Conservation (phyloP, 345 rosid species). For the Citrus trifoliata region DNA sequence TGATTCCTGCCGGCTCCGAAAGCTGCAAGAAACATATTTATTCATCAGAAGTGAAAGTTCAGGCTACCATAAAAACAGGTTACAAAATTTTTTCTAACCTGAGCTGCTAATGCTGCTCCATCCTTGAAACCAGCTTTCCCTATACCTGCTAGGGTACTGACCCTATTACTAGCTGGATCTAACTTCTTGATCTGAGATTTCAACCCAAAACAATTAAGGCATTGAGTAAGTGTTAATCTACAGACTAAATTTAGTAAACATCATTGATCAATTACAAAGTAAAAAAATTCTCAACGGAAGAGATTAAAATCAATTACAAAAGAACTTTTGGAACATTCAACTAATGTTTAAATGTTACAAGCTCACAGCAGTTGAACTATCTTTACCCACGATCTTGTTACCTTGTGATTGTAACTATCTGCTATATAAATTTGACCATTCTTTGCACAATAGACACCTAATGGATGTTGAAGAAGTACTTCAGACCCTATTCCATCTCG, state of each 20-base stretch:
- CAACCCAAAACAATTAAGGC: conserved; percentile 8
- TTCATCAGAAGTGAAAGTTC: conserved; percentile 8
- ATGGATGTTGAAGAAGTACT: conserved; percentile 91
- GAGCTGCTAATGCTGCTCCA: conserved; percentile 64
- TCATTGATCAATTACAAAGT: neutral
- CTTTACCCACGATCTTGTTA: conserved; percentile 5
- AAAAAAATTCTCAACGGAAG: neutral
- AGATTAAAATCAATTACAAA: neutral
- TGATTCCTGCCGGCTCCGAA: conserved; percentile 90
- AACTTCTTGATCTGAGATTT: conserved; percentile 75
- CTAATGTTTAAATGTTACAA: neutral
- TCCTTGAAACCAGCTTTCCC: conserved; percentile 96
- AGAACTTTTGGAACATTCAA: neutral
- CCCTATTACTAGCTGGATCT: conserved; percentile 69
- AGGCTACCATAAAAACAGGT: neutral
- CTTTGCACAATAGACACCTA: conserved; percentile 72
- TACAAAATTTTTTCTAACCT: conserved; percentile 41
- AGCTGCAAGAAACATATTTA: conserved; percentile 49
- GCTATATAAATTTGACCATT: conserved; percentile 77
- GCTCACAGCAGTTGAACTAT: neutral
- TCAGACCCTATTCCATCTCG: conserved; percentile 86
- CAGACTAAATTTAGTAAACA: neutral
- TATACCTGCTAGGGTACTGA: conserved; percentile 79
- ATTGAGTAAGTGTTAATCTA: neutral
- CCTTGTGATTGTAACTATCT: conserved; percentile 98